phyloP scores from a whole-genome alignment of 1,284 basidiomycete genomes.

The Leccinum pachyderme region DNA sequence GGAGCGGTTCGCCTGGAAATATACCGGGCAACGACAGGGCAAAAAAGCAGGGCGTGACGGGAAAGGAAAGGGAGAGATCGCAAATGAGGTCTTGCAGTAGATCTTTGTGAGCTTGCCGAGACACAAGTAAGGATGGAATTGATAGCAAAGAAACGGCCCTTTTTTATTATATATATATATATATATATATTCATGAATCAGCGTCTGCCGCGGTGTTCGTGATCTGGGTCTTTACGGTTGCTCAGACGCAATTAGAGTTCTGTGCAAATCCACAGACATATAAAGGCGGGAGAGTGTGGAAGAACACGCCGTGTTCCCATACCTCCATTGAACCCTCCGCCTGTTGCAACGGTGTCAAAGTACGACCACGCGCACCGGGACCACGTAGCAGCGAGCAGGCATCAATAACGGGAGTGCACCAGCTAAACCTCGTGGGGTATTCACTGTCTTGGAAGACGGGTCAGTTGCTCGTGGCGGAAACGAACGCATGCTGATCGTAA shows the following conservation, averaged over 20 bases:
- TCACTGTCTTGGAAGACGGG: slow-evolving; percentile 18
- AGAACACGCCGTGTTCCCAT: slow-evolving; percentile 13
- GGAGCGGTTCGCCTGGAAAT: slow-evolving; percentile 38
- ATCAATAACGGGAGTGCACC: slow-evolving; percentile 8
- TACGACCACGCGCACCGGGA: slow-evolving; percentile 1
- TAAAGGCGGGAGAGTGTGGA: slow-evolving; percentile 25
- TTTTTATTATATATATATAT: slow-evolving; percentile 14
- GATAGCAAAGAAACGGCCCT: slow-evolving; percentile 31
- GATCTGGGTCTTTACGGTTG: slow-evolving; percentile 21
- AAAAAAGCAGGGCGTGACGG: slow-evolving; percentile 30
- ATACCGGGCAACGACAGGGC: slow-evolving; percentile 39
- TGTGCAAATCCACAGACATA: slow-evolving; percentile 27
- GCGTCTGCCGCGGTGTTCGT: slow-evolving; percentile 30
- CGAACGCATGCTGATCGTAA: slow-evolving; percentile 17
- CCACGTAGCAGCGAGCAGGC: slow-evolving; percentile 15
- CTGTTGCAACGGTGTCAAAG: slow-evolving; percentile 1
- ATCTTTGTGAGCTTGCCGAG: slow-evolving; percentile 34
- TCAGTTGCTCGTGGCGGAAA: slow-evolving; percentile 17
- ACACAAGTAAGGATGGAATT: slow-evolving; percentile 27
- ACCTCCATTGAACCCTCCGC: slow-evolving; percentile 10
- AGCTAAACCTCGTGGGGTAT: slow-evolving; percentile 3
- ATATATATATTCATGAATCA: slow-evolving; percentile 27
- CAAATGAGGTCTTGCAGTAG: slow-evolving; percentile 12
- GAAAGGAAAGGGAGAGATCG: slow-evolving; percentile 32
- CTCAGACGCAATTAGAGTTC: slow-evolving; percentile 33